Conservation (phyloP, 2,329 filamentous ascomycete genomes). For the Lecanicillium sp. region DNA sequence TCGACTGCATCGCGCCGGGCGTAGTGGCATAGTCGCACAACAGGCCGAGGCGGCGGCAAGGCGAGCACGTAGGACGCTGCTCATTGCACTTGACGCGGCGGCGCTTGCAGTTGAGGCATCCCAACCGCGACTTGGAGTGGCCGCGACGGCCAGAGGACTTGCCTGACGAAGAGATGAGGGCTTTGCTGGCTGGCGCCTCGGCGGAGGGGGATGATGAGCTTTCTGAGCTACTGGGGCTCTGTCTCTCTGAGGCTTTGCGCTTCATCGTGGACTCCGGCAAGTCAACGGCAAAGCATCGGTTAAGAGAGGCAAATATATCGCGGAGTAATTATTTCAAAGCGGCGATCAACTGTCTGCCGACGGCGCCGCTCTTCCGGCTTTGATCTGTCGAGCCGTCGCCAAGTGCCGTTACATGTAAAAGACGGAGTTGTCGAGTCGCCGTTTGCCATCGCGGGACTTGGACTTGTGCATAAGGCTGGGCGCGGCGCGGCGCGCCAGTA, state of each 20-base stretch:
- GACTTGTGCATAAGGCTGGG: neutral
- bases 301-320: too few relatives aligned
- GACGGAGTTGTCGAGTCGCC: too few relatives aligned
- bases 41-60: conserved; percentile 30
- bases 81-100: conserved; percentile 29
- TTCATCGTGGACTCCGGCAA: conserved; percentile 4
- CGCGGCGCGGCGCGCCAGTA: neutral
- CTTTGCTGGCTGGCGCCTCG: neutral
- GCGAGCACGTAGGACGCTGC: conserved; percentile 22
- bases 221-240: neutral
- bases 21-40: conserved; percentile 25
- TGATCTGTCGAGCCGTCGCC: too few relatives aligned
- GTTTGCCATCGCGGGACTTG: too few relatives aligned
- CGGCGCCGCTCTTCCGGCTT: too few relatives aligned
- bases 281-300: neutral
- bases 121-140: conserved; percentile 26
- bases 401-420: too few relatives aligned
- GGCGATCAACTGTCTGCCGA: too few relatives aligned
- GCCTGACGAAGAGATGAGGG: too few relatives aligned
- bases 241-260: conserved; percentile 2
- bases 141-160: conserved; percentile 14
- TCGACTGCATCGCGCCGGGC: conserved; percentile 16
- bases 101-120: conserved; percentile 29
- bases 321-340: too few relatives aligned
- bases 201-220: neutral